A percentile compares a stretch with the other conserved stretches of the same genome.
These are phyloP conservation scores for Teunomyces aglyptinius DNA, from an alignment of 805 yeast species.

Conservation along the genomic window DNA sequence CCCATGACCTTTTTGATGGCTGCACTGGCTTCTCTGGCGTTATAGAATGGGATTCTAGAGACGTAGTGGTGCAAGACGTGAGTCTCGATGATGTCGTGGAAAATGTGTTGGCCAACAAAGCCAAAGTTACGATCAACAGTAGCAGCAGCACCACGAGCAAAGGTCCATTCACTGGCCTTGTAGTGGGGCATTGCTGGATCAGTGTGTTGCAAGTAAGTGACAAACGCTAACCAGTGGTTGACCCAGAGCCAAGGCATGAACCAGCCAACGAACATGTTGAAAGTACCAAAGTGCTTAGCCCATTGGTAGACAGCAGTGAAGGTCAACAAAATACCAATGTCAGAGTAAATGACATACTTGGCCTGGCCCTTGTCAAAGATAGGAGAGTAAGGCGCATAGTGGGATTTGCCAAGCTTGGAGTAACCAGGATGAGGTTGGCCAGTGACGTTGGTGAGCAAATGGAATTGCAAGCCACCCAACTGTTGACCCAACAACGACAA, in stretches of 20 bases:
- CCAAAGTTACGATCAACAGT: conserved; percentile 85
- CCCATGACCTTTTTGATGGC: conserved; percentile 87
- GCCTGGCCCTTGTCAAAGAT: conserved; percentile 71
- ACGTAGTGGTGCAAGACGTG: conserved; percentile 85
- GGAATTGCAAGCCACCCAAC: conserved; percentile 71
- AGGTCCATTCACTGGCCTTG: conserved; percentile 72
- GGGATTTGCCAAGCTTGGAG: conserved; percentile 53
- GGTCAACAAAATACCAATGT: conserved; percentile 64
- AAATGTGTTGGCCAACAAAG: conserved; percentile 70
- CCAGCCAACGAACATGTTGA: conserved; percentile 66
- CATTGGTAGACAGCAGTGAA: conserved; percentile 54
- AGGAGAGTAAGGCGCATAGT: conserved; percentile 72
- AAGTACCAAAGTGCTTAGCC: conserved; percentile 60
- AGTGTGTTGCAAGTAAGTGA: conserved; percentile 82
- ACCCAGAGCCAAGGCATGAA: conserved; percentile 74
- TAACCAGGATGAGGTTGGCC: conserved; percentile 61
- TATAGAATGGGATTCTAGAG: conserved; percentile 83
- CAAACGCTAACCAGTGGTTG: conserved; percentile 88
- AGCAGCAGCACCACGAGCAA: conserved; percentile 88
- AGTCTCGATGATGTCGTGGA: conserved; percentile 89
- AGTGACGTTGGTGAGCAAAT: conserved; percentile 68
- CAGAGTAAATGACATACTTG: conserved; percentile 69
- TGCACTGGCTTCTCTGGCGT: conserved; percentile 75
- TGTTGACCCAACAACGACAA: conserved; percentile 61
- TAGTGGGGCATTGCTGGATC: conserved; percentile 81